Base-by-base conservation (phyloP, 169 alveolate genomes). In the Plasmodium vinckei region DNA sequence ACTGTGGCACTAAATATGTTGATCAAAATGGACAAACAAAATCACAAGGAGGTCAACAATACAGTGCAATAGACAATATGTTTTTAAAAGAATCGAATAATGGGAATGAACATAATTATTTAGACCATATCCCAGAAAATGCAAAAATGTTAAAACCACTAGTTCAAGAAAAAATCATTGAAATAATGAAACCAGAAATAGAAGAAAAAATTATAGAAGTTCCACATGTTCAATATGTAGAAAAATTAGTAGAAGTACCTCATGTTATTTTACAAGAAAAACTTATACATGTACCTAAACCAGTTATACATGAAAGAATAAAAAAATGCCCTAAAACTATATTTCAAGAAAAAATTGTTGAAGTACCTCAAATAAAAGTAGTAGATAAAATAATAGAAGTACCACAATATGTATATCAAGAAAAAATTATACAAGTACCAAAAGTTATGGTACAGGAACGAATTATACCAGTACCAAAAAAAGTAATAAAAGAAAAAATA, bases 321-420 rank as follows among this genome's bases (percentile, higher is more conserved):
- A 96, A 94, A 72, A 93, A 94, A 64, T 93, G 96, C n/a, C 94
- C 96, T 25, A 96, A 96, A 84, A 96, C 97, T 44, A 94, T 96
- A 9, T 89, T 95, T 33, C 95, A 94, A 92, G 98, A 96, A 73
- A 96, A 96, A 75, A 88, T 96, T 33, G 96, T 96, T 13, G 98
- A 96, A 90, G 98, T 96, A 39, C 97, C 97, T 0, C 97, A 95
- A 73, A 94, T 95, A 39, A 91, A 92, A 92, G 93, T 93, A 53
- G 93, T 95, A 1, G 97, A 95, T 87, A 96, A 94, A 88, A 93
- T 96, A 44, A 97, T 96, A 6, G 98, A 96, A 89, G 98, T 96
- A 19, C 98, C 98, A 13, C 98, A 96, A 67, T 92, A 94, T 54
- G 96, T 96, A 51, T 95, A 96, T 87, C 97, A 96, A 91, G 98